Evolutionary conservation across 2,329 filamentous ascomycete genomes (phyloP).

Genomic region (Nigrospora sphaerica): DNA sequence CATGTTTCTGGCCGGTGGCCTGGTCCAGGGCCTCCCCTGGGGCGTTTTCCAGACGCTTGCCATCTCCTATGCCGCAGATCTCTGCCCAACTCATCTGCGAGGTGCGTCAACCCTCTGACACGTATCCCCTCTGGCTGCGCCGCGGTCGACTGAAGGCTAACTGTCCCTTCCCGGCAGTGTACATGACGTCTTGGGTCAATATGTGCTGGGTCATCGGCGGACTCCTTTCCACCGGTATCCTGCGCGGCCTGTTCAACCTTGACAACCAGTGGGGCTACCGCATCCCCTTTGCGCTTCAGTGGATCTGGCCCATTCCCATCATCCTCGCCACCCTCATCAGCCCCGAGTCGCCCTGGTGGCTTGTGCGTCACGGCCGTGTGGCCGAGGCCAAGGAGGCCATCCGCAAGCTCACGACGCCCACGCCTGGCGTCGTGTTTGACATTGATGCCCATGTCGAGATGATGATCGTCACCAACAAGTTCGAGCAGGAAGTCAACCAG

Average conservation of each 20-base stretch:
- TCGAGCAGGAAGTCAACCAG: conserved; percentile 3
- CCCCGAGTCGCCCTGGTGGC: conserved; percentile 6
- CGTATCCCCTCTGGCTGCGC: no score
- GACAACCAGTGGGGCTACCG: conserved; percentile 4
- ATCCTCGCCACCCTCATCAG: conserved; percentile 1
- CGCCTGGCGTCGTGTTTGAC: conserved; percentile 1
- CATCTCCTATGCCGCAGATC: conserved; percentile 5
- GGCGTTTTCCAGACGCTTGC: conserved; percentile 6
- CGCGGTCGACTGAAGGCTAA: not conserved
- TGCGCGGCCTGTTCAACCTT: conserved; percentile 4
- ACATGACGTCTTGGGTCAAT: conserved; percentile 6
- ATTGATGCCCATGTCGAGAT: conserved; percentile 6
- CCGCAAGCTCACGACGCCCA: not conserved
- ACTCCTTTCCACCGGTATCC: conserved; percentile 2
- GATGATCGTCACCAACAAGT: conserved; percentile 5
- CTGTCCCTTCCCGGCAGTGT: not conserved
- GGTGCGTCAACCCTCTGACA: not conserved
- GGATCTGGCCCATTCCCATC: conserved; percentile 6
- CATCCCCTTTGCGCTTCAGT: conserved; percentile 5
- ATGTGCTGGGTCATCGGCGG: conserved; percentile 5
- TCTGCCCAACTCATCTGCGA: conserved; percentile 5
- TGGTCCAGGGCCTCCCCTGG: conserved; percentile 6
- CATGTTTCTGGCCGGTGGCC: conserved; percentile 6
- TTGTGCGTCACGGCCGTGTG: conserved; percentile 3
- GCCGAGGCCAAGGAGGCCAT: conserved; percentile 3